phyloP scores from a whole-genome alignment of 2,329 filamentous ascomycete species.

The Penicillium brevicompactum region DNA sequence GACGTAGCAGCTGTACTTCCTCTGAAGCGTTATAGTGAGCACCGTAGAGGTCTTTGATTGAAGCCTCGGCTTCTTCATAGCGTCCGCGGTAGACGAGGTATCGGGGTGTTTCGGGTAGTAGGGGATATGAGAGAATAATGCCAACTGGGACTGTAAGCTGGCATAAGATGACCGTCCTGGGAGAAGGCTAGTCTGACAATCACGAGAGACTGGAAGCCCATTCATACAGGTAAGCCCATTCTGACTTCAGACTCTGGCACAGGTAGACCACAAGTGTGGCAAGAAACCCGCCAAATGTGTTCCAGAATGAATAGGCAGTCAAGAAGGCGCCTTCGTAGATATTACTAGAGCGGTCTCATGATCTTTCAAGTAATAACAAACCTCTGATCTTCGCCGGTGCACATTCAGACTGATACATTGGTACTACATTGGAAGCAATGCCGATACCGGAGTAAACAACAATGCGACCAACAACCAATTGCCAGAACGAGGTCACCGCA shows the following conservation, averaged over 20 bases:
- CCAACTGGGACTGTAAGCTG: slow-evolving; percentile 9
- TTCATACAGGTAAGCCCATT: slow-evolving; percentile 10
- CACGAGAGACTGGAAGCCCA: too few species aligned
- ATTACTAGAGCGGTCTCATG: not conserved
- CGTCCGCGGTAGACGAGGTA: slow-evolving; percentile 6
- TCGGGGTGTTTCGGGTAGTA: slow-evolving; percentile 9
- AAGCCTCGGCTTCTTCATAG: slow-evolving; percentile 1
- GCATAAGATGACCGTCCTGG: slow-evolving; percentile 6
- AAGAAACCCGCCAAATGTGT: slow-evolving; percentile 12
- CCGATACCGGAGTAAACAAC: slow-evolving; percentile 22
- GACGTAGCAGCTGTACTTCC: slow-evolving; percentile 5
- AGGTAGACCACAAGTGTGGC: slow-evolving; percentile 10
- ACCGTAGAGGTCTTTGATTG: slow-evolving; percentile 5
- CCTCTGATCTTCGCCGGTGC: slow-evolving; percentile 11
- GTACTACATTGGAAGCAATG: slow-evolving; percentile 11
- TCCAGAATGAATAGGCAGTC: slow-evolving; percentile 15
- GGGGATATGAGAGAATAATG: slow-evolving; percentile 3
- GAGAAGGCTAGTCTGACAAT: not conserved
- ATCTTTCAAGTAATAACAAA: not conserved
- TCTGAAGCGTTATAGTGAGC: slow-evolving; percentile 2
- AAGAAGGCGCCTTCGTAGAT: slow-evolving; percentile 8
- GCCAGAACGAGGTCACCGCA: slow-evolving; percentile 21
- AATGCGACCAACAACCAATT: slow-evolving; percentile 27
- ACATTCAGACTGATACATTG: slow-evolving; percentile 13
- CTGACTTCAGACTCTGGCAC: slow-evolving; percentile 4